Percentiles rank a stretch among this genome's conserved stretches.
Conservation (phyloP, 306 rosid species). For the Quercus aquifolioides region DNA sequence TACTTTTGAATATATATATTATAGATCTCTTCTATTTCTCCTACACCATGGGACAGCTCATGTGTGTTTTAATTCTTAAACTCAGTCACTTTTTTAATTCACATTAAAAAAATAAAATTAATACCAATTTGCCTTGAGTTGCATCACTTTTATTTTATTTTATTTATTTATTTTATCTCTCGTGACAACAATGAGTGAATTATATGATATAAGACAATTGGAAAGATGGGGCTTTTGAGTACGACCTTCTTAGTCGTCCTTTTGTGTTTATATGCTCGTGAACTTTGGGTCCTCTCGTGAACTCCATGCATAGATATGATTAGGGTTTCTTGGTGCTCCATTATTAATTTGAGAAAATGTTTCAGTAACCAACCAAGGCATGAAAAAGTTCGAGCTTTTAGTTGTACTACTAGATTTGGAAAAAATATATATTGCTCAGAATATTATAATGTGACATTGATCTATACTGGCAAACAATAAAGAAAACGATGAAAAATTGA, state of each 20-base stretch:
- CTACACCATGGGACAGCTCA: neutral
- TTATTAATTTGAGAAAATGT: constrained; percentile 33
- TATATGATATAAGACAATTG: constrained; percentile 3
- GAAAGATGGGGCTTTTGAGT: neutral
- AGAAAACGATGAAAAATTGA: no score
- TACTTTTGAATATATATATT: neutral
- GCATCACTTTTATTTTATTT: neutral
- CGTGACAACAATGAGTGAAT: constrained; percentile 20
- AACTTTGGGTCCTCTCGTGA: constrained; percentile 53
- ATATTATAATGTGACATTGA: neutral
- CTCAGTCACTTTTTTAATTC: neutral
- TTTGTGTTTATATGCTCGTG: constrained; percentile 48
- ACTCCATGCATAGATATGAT: constrained; percentile 24
- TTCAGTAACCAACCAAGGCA: constrained; percentile 14
- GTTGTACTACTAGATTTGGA: constrained; percentile 3
- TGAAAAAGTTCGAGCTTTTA: constrained; percentile 22
- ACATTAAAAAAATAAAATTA: neutral
- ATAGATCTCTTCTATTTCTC: neutral
- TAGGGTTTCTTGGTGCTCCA: constrained; percentile 22
- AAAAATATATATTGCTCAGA: neutral
- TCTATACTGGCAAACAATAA: no score
- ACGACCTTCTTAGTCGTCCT: constrained; percentile 47
- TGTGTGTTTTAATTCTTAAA: no score
- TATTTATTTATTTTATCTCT: neutral
- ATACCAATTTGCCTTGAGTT: constrained; percentile 14